These are phyloP conservation scores for Tetrapisispora fleetii DNA, from an alignment of 805 yeast genomes.

Conservation along the genomic window DNA sequence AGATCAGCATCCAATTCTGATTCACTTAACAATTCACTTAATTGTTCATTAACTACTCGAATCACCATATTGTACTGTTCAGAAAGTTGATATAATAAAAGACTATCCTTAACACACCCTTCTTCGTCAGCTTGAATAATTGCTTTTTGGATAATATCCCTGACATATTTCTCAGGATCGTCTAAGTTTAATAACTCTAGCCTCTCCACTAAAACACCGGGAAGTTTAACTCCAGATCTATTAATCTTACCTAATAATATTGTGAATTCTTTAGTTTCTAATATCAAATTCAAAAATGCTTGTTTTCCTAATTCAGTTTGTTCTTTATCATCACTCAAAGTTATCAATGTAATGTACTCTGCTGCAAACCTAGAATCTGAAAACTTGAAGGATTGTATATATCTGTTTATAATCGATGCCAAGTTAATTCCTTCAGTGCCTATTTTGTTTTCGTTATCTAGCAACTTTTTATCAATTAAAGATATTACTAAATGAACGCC, in stretches of 20 bases:
- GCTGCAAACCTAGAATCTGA: slow-evolving; percentile 86
- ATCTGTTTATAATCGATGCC: slow-evolving; percentile 64
- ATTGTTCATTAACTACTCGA: slow-evolving; percentile 56
- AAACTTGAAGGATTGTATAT: slow-evolving; percentile 71
- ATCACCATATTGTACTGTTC: slow-evolving; percentile 82
- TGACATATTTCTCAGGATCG: slow-evolving; percentile 50
- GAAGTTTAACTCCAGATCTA: slow-evolving; percentile 62
- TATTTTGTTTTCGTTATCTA: slow-evolving; percentile 21
- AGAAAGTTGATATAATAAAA: slow-evolving; percentile 75
- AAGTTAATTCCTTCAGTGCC: slow-evolving; percentile 29
- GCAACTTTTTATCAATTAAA: slow-evolving; percentile 59
- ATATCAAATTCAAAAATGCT: slow-evolving; percentile 70
- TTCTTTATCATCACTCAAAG: slow-evolving; percentile 37
- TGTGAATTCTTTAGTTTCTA: slow-evolving; percentile 77
- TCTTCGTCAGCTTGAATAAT: slow-evolving; percentile 86
- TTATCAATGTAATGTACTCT: slow-evolving; percentile 72
- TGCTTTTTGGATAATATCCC: slow-evolving; percentile 69
- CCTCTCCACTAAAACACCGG: slow-evolving; percentile 79
- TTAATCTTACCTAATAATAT: slow-evolving; percentile 76
- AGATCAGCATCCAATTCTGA: slow-evolving; percentile 58
- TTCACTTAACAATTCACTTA: slow-evolving; percentile 68
- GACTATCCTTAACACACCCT: slow-evolving; percentile 78
- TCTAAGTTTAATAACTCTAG: slow-evolving; percentile 51
- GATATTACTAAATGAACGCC: slow-evolving; percentile 86
- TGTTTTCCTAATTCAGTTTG: slow-evolving; percentile 59